phyloP scores from a whole-genome alignment of 176 grass and related monocot genomes.

The Triticum dicoccoides region DNA sequence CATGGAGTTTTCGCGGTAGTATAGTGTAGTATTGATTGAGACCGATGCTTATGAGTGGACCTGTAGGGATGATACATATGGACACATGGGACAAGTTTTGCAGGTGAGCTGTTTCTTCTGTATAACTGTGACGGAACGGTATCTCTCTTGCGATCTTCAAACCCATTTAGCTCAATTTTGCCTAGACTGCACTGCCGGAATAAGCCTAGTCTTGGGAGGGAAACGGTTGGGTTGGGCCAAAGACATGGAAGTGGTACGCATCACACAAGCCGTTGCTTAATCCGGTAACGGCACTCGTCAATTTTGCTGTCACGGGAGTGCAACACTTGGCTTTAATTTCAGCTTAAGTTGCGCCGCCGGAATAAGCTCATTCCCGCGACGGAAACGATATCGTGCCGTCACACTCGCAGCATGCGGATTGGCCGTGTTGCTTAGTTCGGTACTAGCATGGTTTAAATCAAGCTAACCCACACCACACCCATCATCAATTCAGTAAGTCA shows the following conservation, averaged over 20 bases:
- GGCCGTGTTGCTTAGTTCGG: background rate
- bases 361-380: background rate
- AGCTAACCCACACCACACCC: too few relatives aligned
- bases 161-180: background rate
- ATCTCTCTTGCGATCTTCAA: background rate
- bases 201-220: too few relatives aligned
- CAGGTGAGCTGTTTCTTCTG: background rate
- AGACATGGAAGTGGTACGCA: background rate
- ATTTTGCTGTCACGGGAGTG: background rate
- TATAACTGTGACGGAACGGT: background rate
- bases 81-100: background rate
- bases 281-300: background rate
- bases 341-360: background rate
- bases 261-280: background rate
- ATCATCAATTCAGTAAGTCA: too few relatives aligned
- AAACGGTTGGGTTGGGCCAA: background rate
- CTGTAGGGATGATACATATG: background rate
- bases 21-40: background rate
- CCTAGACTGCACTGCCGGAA: background rate
- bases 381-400: background rate
- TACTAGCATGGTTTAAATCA: background rate
- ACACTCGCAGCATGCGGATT: background rate
- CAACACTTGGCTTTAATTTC: background rate
- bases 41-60: background rate
- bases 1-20: background rate